Percentiles rank a stretch among this genome's conserved stretches.
Conservation (phyloP, 306 rosid genomes). For the Pyrus bretschneideri region DNA sequence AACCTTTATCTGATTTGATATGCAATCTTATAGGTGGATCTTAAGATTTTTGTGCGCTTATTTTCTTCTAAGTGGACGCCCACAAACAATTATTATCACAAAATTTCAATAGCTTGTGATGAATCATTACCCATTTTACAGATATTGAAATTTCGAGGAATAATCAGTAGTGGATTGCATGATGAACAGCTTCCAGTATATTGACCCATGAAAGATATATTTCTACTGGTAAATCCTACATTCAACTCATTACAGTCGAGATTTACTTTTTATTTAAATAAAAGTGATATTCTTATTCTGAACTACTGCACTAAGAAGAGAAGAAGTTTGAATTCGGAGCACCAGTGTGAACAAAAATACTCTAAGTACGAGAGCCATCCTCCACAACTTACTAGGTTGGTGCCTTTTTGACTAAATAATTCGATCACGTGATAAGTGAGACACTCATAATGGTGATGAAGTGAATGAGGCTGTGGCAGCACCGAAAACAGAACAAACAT, state of each 20-base stretch:
- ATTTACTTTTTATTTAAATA: not conserved
- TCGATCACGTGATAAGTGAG: too few relatives aligned
- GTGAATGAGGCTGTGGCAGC: not conserved
- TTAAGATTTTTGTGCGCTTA: not conserved
- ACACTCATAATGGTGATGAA: too few relatives aligned
- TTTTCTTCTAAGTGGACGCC: not conserved
- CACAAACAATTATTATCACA: not conserved
- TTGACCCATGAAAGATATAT: too few relatives aligned
- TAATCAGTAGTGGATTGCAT: not conserved
- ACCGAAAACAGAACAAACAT: not conserved
- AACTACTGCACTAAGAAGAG: too few relatives aligned
- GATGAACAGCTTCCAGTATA: not conserved
- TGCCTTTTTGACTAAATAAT: too few relatives aligned
- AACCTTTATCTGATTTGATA: not conserved
- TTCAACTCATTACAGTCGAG: not conserved
- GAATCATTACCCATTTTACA: not conserved
- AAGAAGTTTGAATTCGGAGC: too few relatives aligned
- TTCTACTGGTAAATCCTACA: not conserved
- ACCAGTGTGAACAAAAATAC: too few relatives aligned
- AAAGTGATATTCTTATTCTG: too few relatives aligned
- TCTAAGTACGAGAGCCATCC: too few relatives aligned
- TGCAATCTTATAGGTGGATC: not conserved
- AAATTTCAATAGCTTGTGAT: not conserved
- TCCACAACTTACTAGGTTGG: too few relatives aligned
- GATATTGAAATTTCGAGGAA: not conserved